A percentile compares a stretch with the other conserved stretches of the same genome.
Evolutionary conservation across 148 eudicot species (phyloP).

Genomic region (Diospyros lotus): DNA sequence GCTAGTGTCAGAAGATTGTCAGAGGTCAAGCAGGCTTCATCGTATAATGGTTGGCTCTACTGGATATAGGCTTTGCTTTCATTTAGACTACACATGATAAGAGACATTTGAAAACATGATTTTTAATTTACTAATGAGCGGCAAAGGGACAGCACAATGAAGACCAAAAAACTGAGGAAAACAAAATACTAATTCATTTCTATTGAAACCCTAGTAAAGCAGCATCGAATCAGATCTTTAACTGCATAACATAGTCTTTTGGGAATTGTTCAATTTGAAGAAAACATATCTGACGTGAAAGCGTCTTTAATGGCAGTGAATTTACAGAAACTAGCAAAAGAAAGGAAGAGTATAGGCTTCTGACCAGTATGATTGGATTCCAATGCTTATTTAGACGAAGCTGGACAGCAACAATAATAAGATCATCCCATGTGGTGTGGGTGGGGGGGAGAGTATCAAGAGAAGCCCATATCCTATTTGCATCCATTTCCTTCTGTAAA

Average conservation of each 20-base stretch:
- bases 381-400: slow-evolving; percentile 66
- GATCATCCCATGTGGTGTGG: slow-evolving; percentile 73
- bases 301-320: neutral
- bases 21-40: no score
- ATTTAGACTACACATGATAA: no score
- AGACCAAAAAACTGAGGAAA: neutral
- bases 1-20: no score
- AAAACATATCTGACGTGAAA: neutral
- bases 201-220: neutral
- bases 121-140: no score
- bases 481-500: slow-evolving; percentile 52
- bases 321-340: slow-evolving; percentile 2
- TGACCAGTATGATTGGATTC: slow-evolving; percentile 65
- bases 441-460: slow-evolving; percentile 64
- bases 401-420: slow-evolving; percentile 65
- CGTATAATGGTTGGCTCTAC: no score
- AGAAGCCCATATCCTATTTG: slow-evolving; percentile 45
- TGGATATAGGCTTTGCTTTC: no score
- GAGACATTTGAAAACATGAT: no score
- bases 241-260: no score
- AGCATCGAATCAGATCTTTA: neutral
- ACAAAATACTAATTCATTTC: neutral
- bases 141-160: neutral
- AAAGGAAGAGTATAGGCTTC: neutral
- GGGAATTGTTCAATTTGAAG: neutral